Conservation (phyloP, 306 rosid species). For the Canavalia ensiformis region DNA sequence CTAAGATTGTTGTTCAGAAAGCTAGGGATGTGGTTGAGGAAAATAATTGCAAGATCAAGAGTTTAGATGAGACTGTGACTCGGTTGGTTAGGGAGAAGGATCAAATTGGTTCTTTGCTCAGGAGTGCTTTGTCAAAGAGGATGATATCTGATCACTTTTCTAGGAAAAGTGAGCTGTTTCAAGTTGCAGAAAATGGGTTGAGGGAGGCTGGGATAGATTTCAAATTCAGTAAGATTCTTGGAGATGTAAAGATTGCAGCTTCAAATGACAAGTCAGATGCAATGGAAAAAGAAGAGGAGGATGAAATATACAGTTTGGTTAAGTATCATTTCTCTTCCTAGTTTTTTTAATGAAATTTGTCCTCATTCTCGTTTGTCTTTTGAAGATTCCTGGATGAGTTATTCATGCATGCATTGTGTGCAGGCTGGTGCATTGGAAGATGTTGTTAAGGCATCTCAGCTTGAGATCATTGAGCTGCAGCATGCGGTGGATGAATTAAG, state of each 20-base stretch:
- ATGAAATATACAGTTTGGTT: constrained; percentile 87
- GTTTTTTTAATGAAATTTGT: constrained; percentile 32
- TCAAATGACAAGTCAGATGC: constrained; percentile 55
- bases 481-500: constrained; percentile 81
- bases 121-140: constrained; percentile 85
- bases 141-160: constrained; percentile 65
- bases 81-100: constrained; percentile 84
- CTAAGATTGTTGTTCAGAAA: constrained; percentile 69
- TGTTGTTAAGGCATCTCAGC: constrained; percentile 92
- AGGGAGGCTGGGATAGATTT: constrained; percentile 89
- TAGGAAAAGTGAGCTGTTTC: constrained; percentile 70
- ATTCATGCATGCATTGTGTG: constrained; percentile 39
- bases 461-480: constrained; percentile 90
- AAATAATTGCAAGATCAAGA: constrained; percentile 67
- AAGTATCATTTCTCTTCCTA: constrained; percentile 36
- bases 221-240: constrained; percentile 83
- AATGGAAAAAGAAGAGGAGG: constrained; percentile 67
- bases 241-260: constrained; percentile 55
- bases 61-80: constrained; percentile 75
- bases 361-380: constrained; percentile 22
- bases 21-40: constrained; percentile 70
- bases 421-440: constrained; percentile 98
- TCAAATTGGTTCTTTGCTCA: constrained; percentile 90
- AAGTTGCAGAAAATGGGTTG: constrained; percentile 91
- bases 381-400: constrained; percentile 42